Base-by-base conservation (phyloP, 306 rosid species). In the Coriaria nepalensis region DNA sequence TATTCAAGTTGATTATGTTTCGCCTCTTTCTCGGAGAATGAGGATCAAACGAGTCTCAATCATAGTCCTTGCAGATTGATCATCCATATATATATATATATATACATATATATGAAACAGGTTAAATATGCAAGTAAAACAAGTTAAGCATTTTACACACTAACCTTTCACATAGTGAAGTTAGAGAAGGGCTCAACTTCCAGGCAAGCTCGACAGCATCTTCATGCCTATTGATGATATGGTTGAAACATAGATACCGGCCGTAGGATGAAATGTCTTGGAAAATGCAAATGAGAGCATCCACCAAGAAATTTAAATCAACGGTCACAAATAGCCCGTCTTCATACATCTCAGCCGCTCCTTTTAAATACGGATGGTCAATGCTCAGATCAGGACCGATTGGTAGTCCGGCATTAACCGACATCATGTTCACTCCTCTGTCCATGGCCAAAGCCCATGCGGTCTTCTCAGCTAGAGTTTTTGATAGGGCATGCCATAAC, bases 381-480 rank as follows among this genome's bases (percentile, higher is more conserved):
- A 70, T 60, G 40, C 53, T 60, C 8, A 60, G 50, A 33, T 65
- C 64, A 6, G 62, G 61, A 29, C 33, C 57, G 53, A 70, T 56
- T 20, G 60, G n/a, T 8, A 70, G 57, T 41, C 76, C n/a, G n/a
- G 70, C 73, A 35, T 83, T 83, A 9, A 83, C 45, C 0, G 93
- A 78, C 36, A 83, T 93, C 88, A 87, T 83, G 15, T 73, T 83
- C 32, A 87, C 71, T 12, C 81, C 81, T 15, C 96, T 67, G 71
- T 87, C 96, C 96, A 78, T 87, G 10, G 94, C 93, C 43, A 87
- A 50, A 10, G 94, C 96, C 86, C 93, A 87, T 0, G 94, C 93
- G 0, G 83, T 74, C 67, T 74, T 87, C 68, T 87, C 96, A 0
- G 94, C 68, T 13, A 78, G 41, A 36, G 96, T 80, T 64, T 87